These are phyloP conservation scores for Colletotrichum salicis DNA, from an alignment of 2,329 filamentous ascomycete species.

Conservation along the genomic window DNA sequence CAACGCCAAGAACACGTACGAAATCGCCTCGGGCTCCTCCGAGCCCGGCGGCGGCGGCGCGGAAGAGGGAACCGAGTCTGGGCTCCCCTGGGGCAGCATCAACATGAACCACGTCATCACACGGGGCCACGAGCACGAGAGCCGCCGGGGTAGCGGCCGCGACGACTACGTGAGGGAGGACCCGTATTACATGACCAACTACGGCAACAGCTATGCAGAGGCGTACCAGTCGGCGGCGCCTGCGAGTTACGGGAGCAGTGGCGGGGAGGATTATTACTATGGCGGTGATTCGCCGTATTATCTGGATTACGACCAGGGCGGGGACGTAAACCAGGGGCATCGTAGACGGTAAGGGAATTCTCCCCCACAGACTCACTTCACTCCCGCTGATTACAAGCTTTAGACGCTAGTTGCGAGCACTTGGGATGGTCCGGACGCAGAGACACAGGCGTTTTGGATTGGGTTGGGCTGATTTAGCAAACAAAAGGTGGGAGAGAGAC, in stretches of 20 bases:
- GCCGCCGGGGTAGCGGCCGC: conserved; percentile 53
- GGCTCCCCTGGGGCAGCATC: conserved; percentile 78
- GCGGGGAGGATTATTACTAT: conserved; percentile 47
- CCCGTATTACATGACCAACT: conserved; percentile 42
- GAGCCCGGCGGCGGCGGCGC: conserved; percentile 37
- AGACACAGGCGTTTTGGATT: too few species aligned
- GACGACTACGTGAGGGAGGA: conserved; percentile 51
- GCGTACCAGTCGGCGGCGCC: conserved; percentile 38
- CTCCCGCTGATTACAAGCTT: background rate
- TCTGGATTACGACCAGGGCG: conserved; percentile 37
- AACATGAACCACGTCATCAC: conserved; percentile 67
- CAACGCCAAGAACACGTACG: conserved; percentile 72
- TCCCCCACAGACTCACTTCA: background rate
- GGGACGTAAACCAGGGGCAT: conserved; percentile 9
- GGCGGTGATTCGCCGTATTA: conserved; percentile 41
- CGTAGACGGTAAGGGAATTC: background rate
- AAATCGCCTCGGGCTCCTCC: conserved; percentile 66
- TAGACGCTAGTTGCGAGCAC: too few species aligned
- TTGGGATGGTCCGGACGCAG: too few species aligned
- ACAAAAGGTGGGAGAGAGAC: background rate
- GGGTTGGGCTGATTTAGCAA: background rate
- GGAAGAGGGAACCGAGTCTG: conserved; percentile 65
- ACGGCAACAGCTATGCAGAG: conserved; percentile 28
- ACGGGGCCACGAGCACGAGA: conserved; percentile 61
- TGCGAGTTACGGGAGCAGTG: conserved; percentile 47